Conservation (phyloP, 352 stramenopile genomes). For the Pythium plurisporium region DNA sequence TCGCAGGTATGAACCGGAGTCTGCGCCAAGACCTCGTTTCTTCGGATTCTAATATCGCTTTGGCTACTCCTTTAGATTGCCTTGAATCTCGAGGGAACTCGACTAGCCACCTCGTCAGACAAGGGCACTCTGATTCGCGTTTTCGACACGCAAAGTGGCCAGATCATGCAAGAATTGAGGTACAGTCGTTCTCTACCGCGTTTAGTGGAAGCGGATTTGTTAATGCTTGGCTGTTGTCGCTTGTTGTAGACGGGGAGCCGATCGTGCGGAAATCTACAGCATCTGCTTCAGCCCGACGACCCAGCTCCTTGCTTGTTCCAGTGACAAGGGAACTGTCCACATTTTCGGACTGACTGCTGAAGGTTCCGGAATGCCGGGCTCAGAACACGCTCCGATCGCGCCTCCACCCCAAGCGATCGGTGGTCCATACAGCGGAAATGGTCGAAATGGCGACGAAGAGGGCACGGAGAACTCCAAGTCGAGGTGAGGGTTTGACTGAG, state of each 20-base stretch:
- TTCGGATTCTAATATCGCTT: conserved; percentile 31
- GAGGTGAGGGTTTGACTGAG: conserved; percentile 30
- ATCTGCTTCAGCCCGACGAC: conserved; percentile 95
- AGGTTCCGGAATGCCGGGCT: conserved; percentile 46
- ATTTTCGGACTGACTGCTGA: conserved; percentile 90
- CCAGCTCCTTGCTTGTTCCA: conserved; percentile 93
- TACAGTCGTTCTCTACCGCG: too few relatives aligned
- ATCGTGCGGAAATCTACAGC: conserved; percentile 96
- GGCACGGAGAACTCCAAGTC: conserved; percentile 87
- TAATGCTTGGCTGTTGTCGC: not conserved
- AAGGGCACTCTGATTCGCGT: conserved; percentile 98
- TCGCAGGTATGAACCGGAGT: conserved; percentile 49
- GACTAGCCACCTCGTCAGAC: conserved; percentile 94
- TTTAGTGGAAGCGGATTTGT: too few relatives aligned
- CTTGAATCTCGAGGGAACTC: conserved; percentile 93
- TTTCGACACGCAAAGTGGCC: conserved; percentile 94
- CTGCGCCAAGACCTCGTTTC: not conserved
- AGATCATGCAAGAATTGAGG: conserved; percentile 86
- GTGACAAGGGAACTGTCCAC: conserved; percentile 96
- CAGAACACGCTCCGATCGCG: conserved; percentile 51
- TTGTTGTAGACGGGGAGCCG: conserved; percentile 88
- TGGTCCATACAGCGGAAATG: conserved; percentile 39
- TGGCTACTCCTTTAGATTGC: conserved; percentile 48
- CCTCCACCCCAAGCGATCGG: conserved; percentile 40
- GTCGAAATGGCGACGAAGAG: conserved; percentile 48